phyloP scores from a whole-genome alignment of 768 basidiomycete genomes.

The Tylopilus sp. region DNA sequence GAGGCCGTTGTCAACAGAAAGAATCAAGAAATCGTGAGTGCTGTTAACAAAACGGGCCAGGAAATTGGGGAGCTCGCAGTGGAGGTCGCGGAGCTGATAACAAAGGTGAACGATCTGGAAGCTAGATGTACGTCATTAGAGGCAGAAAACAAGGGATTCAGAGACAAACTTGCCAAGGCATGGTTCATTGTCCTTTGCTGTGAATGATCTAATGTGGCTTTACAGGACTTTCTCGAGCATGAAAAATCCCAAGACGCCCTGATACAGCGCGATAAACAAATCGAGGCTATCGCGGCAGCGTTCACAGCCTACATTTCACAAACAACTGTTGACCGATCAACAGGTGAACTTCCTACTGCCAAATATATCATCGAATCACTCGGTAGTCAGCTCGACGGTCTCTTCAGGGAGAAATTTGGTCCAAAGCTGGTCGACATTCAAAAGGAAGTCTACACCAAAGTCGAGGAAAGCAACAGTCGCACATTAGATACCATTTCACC shows the following conservation, averaged over 20 bases:
- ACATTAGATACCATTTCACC: conserved; percentile 27
- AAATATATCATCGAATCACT: conserved; percentile 32
- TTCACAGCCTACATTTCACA: conserved; percentile 32
- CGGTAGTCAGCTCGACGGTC: conserved; percentile 21
- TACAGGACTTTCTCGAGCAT: conserved; percentile 14
- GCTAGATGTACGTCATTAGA: conserved; percentile 20
- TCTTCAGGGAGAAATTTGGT: conserved; percentile 24
- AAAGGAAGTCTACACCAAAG: conserved; percentile 23
- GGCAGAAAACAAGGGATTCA: conserved; percentile 28
- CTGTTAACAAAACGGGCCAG: conserved; percentile 17
- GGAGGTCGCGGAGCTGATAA: conserved; percentile 32
- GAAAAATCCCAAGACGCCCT: conserved; percentile 11
- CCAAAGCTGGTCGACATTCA: conserved; percentile 19
- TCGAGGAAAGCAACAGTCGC: conserved; percentile 17
- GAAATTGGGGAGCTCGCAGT: conserved; percentile 32
- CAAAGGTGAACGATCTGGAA: conserved; percentile 26
- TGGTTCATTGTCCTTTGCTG: conserved; percentile 4
- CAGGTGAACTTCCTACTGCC: conserved; percentile 21
- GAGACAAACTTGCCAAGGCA: conserved; percentile 25
- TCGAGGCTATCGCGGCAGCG: conserved; percentile 29
- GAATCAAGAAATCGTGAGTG: conserved; percentile 15
- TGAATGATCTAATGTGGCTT: conserved; percentile 1
- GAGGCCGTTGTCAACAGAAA: conserved; percentile 26
- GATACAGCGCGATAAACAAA: conserved; percentile 24
- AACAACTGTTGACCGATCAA: conserved; percentile 10